These are phyloP conservation scores for Gamarada debralockiae DNA, from an alignment of 495 filamentous ascomycete species.

Conservation along the genomic window DNA sequence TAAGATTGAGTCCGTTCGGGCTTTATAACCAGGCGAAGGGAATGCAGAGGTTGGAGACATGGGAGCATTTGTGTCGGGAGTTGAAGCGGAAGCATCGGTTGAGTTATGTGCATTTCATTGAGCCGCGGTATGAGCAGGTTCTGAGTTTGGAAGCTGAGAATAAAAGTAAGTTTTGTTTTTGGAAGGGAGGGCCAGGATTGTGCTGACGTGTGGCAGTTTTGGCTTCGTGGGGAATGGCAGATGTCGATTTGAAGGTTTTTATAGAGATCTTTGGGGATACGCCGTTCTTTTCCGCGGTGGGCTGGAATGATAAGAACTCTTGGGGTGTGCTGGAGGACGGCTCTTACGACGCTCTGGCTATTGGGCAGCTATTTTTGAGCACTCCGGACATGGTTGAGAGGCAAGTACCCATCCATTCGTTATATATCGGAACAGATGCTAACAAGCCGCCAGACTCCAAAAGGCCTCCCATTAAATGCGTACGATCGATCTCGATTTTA, in stretches of 20 bases:
- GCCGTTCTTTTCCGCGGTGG: slow-evolving; percentile 45
- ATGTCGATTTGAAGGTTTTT: slow-evolving; percentile 35
- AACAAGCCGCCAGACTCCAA: slow-evolving; percentile 15
- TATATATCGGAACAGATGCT: too few relatives aligned
- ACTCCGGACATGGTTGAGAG: slow-evolving; percentile 21
- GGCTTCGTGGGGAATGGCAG: slow-evolving; percentile 36
- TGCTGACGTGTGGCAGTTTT: slow-evolving; percentile 29
- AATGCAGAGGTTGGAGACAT: slow-evolving; percentile 41
- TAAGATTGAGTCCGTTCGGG: slow-evolving; percentile 36
- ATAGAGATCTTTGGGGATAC: slow-evolving; percentile 42
- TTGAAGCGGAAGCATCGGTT: slow-evolving; percentile 44
- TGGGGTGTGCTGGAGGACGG: slow-evolving; percentile 41
- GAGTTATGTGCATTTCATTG: slow-evolving; percentile 50
- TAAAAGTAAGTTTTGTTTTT: slow-evolving; percentile 22
- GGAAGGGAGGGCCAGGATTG: neutral
- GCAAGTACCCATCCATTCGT: too few relatives aligned
- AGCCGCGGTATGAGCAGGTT: slow-evolving; percentile 51
- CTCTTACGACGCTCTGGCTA: slow-evolving; percentile 34
- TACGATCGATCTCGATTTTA: slow-evolving; percentile 64
- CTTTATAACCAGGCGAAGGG: slow-evolving; percentile 45
- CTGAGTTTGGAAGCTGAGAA: slow-evolving; percentile 42
- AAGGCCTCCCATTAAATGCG: slow-evolving; percentile 47
- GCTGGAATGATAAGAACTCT: slow-evolving; percentile 43
- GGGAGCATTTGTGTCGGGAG: slow-evolving; percentile 42
- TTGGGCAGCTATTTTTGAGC: slow-evolving; percentile 17